phyloP scores from a whole-genome alignment of 192 early-diverging fungal species.

The Backusella macrospora region DNA sequence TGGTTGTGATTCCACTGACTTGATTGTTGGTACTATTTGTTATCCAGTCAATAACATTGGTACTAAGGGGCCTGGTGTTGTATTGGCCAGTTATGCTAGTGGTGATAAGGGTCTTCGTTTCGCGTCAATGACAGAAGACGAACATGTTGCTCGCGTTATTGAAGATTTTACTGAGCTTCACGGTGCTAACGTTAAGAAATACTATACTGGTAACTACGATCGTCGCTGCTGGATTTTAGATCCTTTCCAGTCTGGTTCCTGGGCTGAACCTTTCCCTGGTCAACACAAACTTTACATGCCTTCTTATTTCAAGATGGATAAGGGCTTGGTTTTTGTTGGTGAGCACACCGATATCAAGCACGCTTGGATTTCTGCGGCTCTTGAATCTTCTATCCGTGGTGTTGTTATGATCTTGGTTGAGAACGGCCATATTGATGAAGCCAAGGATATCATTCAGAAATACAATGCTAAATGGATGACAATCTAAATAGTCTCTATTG shows the following conservation, averaged over 20 bases:
- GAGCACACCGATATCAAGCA: constrained; percentile 41
- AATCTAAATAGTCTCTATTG: constrained; percentile 13
- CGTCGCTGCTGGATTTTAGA: constrained; percentile 33
- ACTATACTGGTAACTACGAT: constrained; percentile 30
- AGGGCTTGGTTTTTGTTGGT: constrained; percentile 34
- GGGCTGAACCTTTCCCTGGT: constrained; percentile 15
- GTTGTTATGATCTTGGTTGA: constrained; percentile 31
- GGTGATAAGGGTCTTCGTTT: constrained; percentile 14
- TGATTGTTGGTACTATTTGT: constrained; percentile 8
- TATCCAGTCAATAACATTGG: constrained; percentile 33
- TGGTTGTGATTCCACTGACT: constrained; percentile 30
- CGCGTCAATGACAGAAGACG: constrained; percentile 25
- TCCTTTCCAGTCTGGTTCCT: constrained; percentile 22
- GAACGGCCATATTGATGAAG: constrained; percentile 30
- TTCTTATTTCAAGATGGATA: constrained; percentile 17
- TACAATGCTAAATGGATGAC: constrained; percentile 30
- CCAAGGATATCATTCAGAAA: constrained; percentile 24
- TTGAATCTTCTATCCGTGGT: constrained; percentile 35
- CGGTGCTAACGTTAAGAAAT: constrained; percentile 18
- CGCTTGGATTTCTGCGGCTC: constrained; percentile 36
- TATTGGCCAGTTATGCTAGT: constrained; percentile 33
- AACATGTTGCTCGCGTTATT: constrained; percentile 24
- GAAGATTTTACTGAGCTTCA: constrained; percentile 34
- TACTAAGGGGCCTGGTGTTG: constrained; percentile 12
- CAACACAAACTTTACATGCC: constrained; percentile 26